These are phyloP conservation scores for Cyberlindnera euphorbiae DNA, from an alignment of 805 yeast species.

Conservation along the genomic window DNA sequence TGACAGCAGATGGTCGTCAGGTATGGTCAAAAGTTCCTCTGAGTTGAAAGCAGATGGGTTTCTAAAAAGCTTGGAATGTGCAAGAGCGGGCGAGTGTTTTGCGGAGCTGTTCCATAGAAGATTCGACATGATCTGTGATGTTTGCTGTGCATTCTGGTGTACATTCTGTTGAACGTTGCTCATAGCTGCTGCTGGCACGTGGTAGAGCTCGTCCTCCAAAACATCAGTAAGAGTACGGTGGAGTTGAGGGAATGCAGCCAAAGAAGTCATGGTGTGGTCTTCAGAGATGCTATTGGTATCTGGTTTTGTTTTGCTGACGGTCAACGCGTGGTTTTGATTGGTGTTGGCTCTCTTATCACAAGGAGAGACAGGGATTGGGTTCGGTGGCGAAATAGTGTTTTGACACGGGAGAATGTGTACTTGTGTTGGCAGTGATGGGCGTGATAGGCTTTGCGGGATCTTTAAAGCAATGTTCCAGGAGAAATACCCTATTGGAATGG, in stretches of 20 bases:
- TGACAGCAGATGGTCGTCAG: slow-evolving; percentile 9
- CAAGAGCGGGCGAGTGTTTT: slow-evolving; percentile 11
- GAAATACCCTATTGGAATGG: too few relatives aligned
- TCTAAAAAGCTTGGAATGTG: slow-evolving; percentile 16
- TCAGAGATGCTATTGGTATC: background rate
- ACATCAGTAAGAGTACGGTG: slow-evolving; percentile 53
- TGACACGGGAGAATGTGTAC: too few relatives aligned
- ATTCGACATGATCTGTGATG: slow-evolving; percentile 8
- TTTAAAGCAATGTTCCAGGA: background rate
- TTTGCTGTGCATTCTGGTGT: slow-evolving; percentile 1
- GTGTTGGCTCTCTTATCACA: background rate
- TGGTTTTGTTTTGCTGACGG: background rate
- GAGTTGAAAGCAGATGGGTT: slow-evolving; percentile 22
- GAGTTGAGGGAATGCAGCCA: slow-evolving; percentile 43
- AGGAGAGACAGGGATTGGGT: background rate
- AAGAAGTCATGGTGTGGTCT: slow-evolving; percentile 37
- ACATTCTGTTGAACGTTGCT: slow-evolving; percentile 7
- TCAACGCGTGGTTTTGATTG: background rate
- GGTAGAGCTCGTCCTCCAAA: slow-evolving; percentile 56
- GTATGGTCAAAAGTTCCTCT: slow-evolving; percentile 24
- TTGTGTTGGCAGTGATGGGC: too few relatives aligned
- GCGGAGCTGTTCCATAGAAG: slow-evolving; percentile 9
- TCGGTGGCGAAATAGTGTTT: background rate
- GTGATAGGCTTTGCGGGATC: background rate
- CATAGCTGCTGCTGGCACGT: slow-evolving; percentile 21